A percentile compares a stretch with the other conserved stretches of the same genome.
These are phyloP conservation scores for Penicillium simplicissimum DNA, from an alignment of 495 filamentous ascomycete species.

Conservation along the genomic window DNA sequence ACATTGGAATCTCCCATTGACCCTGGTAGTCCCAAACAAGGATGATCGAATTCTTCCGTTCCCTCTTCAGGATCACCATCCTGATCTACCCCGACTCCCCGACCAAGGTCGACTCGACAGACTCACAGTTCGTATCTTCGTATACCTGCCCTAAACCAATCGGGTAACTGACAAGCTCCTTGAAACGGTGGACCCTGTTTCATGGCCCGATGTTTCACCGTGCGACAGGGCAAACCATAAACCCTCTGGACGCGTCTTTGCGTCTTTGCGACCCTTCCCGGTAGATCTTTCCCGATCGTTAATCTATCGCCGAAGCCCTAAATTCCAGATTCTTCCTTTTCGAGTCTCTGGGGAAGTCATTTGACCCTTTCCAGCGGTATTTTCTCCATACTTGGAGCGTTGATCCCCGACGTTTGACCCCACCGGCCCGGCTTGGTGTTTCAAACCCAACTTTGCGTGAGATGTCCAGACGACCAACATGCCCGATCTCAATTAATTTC, in stretches of 20 bases:
- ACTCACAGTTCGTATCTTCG: not conserved
- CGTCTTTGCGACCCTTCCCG: not conserved
- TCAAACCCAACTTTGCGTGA: not conserved
- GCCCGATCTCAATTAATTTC: not conserved
- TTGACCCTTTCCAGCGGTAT: not conserved
- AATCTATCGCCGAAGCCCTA: not conserved
- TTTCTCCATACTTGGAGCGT: not conserved
- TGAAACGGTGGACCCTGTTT: slow-evolving; percentile 24
- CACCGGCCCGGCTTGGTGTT: not conserved
- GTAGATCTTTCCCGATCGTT: not conserved
- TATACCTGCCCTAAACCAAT: slow-evolving; percentile 8
- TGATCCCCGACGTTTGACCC: not conserved
- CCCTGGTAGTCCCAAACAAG: not conserved
- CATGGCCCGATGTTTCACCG: slow-evolving; percentile 16
- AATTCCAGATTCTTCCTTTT: not conserved
- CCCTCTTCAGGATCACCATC: not conserved
- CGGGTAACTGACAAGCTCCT: slow-evolving; percentile 6
- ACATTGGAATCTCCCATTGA: not conserved
- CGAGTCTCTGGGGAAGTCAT: not conserved
- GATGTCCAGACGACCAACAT: not conserved
- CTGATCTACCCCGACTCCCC: not conserved
- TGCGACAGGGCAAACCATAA: slow-evolving; percentile 2
- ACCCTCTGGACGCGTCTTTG: not conserved
- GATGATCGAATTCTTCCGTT: not conserved
- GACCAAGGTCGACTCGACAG: not conserved